These are phyloP conservation scores for Tuber indicum DNA, from an alignment of 495 filamentous ascomycete genomes.

Conservation along the genomic window DNA sequence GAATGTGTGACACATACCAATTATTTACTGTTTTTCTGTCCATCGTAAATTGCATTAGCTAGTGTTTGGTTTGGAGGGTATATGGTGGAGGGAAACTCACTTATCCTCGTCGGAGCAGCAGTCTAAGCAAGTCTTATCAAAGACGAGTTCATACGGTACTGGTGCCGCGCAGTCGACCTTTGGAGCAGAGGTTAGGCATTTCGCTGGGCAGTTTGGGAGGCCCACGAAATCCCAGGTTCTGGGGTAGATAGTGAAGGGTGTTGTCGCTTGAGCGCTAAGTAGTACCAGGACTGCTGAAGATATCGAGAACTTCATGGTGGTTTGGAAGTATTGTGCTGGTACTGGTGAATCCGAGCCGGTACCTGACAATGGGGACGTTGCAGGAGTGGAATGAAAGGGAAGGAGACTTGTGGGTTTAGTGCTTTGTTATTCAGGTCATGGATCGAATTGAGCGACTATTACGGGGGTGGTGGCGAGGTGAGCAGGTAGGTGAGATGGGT, in stretches of 20 bases:
- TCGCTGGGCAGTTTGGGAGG: background rate
- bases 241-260: background rate
- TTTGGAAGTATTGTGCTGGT: background rate
- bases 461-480: background rate
- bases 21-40: background rate
- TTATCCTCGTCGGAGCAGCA: background rate
- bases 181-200: background rate
- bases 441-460: background rate
- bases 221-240: background rate
- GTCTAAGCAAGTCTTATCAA: background rate
- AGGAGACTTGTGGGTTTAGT: background rate
- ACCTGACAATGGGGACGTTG: background rate
- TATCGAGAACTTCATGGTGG: background rate
- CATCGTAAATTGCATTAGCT: background rate
- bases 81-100: background rate
- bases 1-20: background rate
- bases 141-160: background rate
- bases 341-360: background rate
- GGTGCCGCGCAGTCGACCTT: background rate
- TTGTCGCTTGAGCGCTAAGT: background rate
- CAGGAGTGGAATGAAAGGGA: background rate
- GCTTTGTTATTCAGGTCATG: background rate
- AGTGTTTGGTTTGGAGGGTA: background rate
- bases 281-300: background rate
- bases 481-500: background rate